A percentile compares a stretch with the other conserved stretches of the same genome.
These are phyloP conservation scores for Parastagonospora nodorum DNA, from an alignment of 2,329 filamentous ascomycete species.

Conservation along the genomic window DNA sequence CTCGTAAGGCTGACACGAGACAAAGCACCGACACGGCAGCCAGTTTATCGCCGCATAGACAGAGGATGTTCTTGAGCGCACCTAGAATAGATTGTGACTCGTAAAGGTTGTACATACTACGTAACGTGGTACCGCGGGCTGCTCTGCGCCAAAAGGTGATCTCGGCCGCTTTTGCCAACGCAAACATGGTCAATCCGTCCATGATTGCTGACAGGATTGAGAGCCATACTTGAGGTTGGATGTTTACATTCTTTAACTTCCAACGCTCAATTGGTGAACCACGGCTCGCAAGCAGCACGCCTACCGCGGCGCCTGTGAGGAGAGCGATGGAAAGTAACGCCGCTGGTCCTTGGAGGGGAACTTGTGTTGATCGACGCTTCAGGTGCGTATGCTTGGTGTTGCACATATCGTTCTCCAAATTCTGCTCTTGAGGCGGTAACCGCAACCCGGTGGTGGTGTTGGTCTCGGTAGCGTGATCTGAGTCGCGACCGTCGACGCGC, in stretches of 20 bases:
- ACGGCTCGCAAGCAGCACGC: conserved; percentile 6
- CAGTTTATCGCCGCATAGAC: neutral
- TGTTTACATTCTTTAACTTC: neutral
- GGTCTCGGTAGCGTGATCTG: too few relatives aligned
- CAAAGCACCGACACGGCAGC: neutral
- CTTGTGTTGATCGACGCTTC: neutral
- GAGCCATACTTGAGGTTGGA: conserved; percentile 11
- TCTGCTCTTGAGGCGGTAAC: too few relatives aligned
- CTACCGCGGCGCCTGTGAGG: conserved; percentile 7
- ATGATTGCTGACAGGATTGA: conserved; percentile 6
- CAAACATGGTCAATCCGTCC: conserved; percentile 10
- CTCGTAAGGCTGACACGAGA: too few relatives aligned
- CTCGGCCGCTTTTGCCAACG: too few relatives aligned
- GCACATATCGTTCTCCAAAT: too few relatives aligned
- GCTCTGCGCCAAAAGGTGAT: conserved; percentile 3
- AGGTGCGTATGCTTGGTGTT: too few relatives aligned
- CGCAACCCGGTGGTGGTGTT: too few relatives aligned
- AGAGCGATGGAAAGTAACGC: conserved; percentile 7
- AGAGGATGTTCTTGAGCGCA: conserved; percentile 6
- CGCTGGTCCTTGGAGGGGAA: neutral
- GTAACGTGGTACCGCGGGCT: conserved; percentile 5
- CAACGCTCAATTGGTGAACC: conserved; percentile 3
- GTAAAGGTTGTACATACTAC: conserved; percentile 9
- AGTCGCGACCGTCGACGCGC: too few relatives aligned
- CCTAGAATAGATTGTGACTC: conserved; percentile 6